These are phyloP conservation scores for Dorcoceras hygrometricum DNA, from an alignment of 257 asterid genomes.

Conservation along the genomic window DNA sequence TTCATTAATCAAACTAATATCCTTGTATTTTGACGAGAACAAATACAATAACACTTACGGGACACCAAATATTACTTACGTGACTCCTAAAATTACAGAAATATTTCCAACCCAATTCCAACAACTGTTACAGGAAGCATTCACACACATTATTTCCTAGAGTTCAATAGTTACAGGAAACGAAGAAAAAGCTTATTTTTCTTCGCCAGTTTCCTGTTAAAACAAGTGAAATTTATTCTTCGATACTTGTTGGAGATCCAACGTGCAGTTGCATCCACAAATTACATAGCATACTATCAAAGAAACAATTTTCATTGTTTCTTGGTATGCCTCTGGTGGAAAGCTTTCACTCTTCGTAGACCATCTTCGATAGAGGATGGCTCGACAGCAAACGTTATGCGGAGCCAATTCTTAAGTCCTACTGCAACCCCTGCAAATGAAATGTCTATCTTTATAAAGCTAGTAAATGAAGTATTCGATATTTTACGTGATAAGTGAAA, in stretches of 20 bases:
- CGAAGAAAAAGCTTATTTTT: neutral
- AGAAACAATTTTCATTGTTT: constrained; percentile 43
- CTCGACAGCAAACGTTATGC: constrained; percentile 69
- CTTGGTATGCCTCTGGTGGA: constrained; percentile 59
- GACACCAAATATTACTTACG: too few relatives aligned
- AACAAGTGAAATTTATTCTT: too few relatives aligned
- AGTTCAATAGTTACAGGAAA: neutral
- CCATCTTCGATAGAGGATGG: constrained; percentile 66
- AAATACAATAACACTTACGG: too few relatives aligned
- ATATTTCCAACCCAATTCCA: too few relatives aligned
- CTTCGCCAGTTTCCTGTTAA: neutral
- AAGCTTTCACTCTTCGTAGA: constrained; percentile 54
- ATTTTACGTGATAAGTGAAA: neutral
- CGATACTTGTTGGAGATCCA: neutral
- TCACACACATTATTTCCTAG: too few relatives aligned
- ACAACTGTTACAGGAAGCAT: too few relatives aligned
- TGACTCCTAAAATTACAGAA: too few relatives aligned
- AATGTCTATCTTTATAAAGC: neutral
- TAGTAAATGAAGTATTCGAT: neutral
- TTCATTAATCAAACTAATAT: too few relatives aligned
- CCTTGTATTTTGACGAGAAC: too few relatives aligned
- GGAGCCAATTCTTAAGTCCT: constrained; percentile 78
- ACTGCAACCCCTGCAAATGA: constrained; percentile 56
- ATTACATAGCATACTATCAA: neutral
- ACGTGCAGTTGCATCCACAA: neutral